Evolutionary conservation across 2,329 filamentous ascomycete genomes (phyloP).

Genomic region (Pleurostoma richardsiae): DNA sequence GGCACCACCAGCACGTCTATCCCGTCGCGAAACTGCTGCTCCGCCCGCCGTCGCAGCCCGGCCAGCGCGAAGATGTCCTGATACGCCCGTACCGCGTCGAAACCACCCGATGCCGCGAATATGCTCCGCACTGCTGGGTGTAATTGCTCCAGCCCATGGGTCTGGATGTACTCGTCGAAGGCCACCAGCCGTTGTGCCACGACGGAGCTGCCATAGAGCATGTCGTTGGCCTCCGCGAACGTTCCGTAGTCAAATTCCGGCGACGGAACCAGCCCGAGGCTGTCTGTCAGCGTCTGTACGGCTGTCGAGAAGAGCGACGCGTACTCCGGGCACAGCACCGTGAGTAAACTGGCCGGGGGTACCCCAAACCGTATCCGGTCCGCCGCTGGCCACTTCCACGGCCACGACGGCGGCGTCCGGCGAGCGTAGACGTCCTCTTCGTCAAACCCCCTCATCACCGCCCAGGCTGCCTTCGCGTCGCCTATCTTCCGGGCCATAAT

Average conservation of each 20-base stretch:
- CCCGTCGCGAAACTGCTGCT: background rate
- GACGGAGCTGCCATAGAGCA: constrained; percentile 5
- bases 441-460: constrained; percentile 41
- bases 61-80: background rate
- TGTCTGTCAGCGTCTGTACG: background rate
- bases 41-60: background rate
- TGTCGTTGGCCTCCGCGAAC: constrained; percentile 1
- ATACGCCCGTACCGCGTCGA: constrained; percentile 1
- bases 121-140: constrained; percentile 2
- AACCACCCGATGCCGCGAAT: background rate
- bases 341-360: constrained; percentile 27
- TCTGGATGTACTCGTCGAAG: constrained; percentile 1
- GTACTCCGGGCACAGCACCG: constrained; percentile 7
- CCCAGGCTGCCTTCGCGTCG: constrained; percentile 44
- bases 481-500: constrained; percentile 39
- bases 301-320: background rate
- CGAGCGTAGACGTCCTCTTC: constrained; percentile 46
- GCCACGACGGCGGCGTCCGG: constrained; percentile 12
- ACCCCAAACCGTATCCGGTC: constrained; percentile 41
- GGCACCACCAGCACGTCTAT: constrained; percentile 43
- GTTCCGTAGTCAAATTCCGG: constrained; percentile 1
- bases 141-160: constrained; percentile 1
- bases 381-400: constrained; percentile 5
- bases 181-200: constrained; percentile 4
- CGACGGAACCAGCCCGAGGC: background rate